phyloP scores from a whole-genome alignment of 164 flowering plant species.

The Cinnamomum micranthum region DNA sequence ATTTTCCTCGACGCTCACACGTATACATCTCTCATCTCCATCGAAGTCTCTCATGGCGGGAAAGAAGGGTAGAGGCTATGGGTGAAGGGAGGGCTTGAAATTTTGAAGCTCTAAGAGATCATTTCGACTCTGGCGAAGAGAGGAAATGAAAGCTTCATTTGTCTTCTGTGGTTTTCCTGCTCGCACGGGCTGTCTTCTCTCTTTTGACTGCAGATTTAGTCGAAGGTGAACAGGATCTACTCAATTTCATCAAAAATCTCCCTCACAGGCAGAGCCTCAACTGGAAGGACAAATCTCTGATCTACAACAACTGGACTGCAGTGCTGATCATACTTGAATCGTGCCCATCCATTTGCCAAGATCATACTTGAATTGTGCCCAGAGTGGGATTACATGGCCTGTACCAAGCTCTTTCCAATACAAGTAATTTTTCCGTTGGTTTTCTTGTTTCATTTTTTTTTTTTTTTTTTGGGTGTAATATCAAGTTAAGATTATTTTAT shows the following conservation, averaged over 20 bases:
- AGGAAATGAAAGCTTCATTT: conserved; percentile 2
- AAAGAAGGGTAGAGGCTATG: too few species aligned
- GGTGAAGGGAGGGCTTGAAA: too few species aligned
- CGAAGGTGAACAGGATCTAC: conserved; percentile 66
- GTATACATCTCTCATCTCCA: too few species aligned
- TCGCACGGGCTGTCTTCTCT: conserved; percentile 1
- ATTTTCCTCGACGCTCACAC: too few species aligned
- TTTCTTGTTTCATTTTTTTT: too few species aligned
- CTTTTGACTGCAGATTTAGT: conserved; percentile 10
- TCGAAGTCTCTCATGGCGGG: too few species aligned
- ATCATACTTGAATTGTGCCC: too few species aligned
- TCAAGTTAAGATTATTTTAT: too few species aligned
- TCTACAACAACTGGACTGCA: conserved; percentile 38
- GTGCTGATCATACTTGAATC: conserved; percentile 40
- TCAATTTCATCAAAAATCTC: conserved; percentile 49
- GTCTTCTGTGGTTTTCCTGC: conserved; percentile 5
- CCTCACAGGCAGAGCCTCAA: conserved; percentile 44
- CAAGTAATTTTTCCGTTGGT: too few species aligned
- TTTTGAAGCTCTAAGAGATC: too few species aligned
- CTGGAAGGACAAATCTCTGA: conserved; percentile 36
- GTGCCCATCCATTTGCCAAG: conserved; percentile 53
- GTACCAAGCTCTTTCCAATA: conserved; percentile 19
- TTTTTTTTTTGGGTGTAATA: too few species aligned
- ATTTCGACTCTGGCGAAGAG: too few species aligned
- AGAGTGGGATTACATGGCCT: conserved; percentile 46